Percentiles rank a stretch among this genome's conserved stretches.
These are phyloP conservation scores for Neophaeococcomyces aloes DNA, from an alignment of 2,329 filamentous ascomycete genomes.

Conservation along the genomic window DNA sequence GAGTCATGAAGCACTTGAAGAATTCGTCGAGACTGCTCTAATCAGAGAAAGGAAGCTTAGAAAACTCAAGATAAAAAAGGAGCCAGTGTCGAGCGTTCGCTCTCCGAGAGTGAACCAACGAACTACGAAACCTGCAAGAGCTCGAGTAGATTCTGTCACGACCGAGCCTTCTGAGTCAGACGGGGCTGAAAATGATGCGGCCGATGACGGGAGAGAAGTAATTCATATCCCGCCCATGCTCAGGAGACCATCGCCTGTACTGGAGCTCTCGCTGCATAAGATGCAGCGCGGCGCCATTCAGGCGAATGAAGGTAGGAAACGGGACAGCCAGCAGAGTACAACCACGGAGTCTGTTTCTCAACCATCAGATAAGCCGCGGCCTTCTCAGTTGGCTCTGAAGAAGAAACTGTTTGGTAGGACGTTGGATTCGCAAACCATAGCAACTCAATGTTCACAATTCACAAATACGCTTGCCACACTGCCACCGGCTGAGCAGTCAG, in stretches of 20 bases:
- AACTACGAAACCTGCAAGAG: conserved; percentile 3
- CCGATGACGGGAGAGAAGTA: not conserved
- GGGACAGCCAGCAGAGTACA: conserved; percentile 3
- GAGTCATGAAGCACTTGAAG: conserved; percentile 1
- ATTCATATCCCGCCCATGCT: not conserved
- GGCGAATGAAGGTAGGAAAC: conserved; percentile 7
- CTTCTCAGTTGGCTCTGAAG: not conserved
- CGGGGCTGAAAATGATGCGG: not conserved
- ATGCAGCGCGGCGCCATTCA: not conserved
- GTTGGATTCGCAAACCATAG: not conserved
- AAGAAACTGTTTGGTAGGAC: conserved; percentile 5
- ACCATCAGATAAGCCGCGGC: not conserved
- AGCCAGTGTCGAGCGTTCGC: conserved; percentile 3
- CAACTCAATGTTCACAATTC: too few species aligned
- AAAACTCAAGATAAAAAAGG: conserved; percentile 1
- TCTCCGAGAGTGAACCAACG: conserved; percentile 7
- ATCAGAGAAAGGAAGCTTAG: not conserved
- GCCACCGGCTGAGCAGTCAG: too few species aligned
- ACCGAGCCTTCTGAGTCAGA: not conserved
- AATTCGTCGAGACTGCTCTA: not conserved
- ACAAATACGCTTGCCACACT: too few species aligned
- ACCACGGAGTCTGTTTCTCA: conserved; percentile 6
- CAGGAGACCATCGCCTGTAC: not conserved
- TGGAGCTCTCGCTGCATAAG: not conserved
- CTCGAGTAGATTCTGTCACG: not conserved